Conservation (phyloP, 176 grass and related monocot species). For the Elaeis guineensis region DNA sequence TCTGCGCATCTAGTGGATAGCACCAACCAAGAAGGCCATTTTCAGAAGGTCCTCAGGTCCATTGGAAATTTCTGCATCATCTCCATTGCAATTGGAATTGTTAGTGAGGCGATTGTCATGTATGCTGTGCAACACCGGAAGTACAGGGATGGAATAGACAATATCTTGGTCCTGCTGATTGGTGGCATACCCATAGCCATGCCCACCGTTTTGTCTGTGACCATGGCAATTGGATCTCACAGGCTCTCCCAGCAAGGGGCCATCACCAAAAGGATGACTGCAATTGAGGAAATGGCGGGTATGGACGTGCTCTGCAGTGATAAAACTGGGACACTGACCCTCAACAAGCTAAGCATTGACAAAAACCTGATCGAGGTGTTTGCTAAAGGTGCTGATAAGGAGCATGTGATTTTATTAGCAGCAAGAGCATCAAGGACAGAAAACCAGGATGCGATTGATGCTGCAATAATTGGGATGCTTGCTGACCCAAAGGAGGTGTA, state of each 20-base stretch:
- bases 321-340: slow-evolving; percentile 15
- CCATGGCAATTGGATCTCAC: slow-evolving; percentile 17
- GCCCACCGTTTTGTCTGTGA: slow-evolving; percentile 13
- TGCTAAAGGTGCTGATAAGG: neutral
- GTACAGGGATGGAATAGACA: slow-evolving; percentile 8
- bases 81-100: slow-evolving; percentile 4
- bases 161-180: slow-evolving; percentile 17
- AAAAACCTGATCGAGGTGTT: slow-evolving; percentile 8
- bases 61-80: slow-evolving; percentile 17
- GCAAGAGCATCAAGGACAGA: slow-evolving; percentile 9
- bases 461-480: slow-evolving; percentile 6
- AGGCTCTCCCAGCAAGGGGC: slow-evolving; percentile 13
- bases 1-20: slow-evolving; percentile 9
- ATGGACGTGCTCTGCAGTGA: slow-evolving; percentile 25
- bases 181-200: slow-evolving; percentile 20
- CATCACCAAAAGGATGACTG: slow-evolving; percentile 19
- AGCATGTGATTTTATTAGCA: neutral
- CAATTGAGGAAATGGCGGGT: slow-evolving; percentile 14
- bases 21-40: slow-evolving; percentile 14
- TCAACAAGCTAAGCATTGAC: slow-evolving; percentile 17
- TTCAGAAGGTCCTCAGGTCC: slow-evolving; percentile 8
- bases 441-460: slow-evolving; percentile 17
- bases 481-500: slow-evolving; percentile 5
- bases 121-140: neutral
- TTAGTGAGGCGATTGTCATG: slow-evolving; percentile 2